These are phyloP conservation scores for Cladosporium sp. DNA, from an alignment of 2,329 filamentous ascomycete species.

Conservation along the genomic window DNA sequence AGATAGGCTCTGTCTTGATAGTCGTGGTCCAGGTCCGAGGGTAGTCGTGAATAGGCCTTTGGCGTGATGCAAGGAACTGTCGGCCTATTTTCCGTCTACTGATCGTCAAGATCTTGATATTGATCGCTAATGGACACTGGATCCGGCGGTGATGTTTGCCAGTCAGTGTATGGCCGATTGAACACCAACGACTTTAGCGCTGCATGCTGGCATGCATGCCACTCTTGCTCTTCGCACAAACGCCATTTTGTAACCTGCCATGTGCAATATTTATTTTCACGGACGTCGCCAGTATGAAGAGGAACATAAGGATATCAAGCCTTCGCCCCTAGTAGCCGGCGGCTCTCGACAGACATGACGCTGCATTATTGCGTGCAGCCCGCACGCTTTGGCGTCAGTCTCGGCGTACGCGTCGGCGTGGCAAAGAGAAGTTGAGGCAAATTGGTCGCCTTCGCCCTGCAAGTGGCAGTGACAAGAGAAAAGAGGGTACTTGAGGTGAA, in stretches of 20 bases:
- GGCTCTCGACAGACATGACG: neutral
- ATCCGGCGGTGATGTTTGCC: neutral
- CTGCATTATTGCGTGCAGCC: neutral
- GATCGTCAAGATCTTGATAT: neutral
- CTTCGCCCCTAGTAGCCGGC: neutral
- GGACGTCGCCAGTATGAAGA: neutral
- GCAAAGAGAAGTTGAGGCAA: neutral
- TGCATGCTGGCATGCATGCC: neutral
- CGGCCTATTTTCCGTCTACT: neutral
- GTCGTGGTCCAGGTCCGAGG: neutral
- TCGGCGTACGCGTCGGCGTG: neutral
- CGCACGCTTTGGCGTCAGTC: neutral
- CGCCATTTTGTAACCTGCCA: neutral
- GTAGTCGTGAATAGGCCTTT: neutral
- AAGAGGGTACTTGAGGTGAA: neutral
- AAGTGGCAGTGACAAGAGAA: neutral
- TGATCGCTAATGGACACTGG: neutral
- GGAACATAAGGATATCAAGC: neutral
- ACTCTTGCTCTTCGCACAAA: conserved; percentile 1
- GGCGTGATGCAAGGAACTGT: neutral
- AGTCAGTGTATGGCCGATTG: neutral
- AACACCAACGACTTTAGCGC: conserved; percentile 7
- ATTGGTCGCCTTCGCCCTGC: neutral
- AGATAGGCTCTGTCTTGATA: neutral
- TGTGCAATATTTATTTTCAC: neutral